A percentile compares a stretch with the other conserved stretches of the same genome.
These are phyloP conservation scores for Ilex aquifolium DNA, from an alignment of 257 asterid species.

Conservation along the genomic window DNA sequence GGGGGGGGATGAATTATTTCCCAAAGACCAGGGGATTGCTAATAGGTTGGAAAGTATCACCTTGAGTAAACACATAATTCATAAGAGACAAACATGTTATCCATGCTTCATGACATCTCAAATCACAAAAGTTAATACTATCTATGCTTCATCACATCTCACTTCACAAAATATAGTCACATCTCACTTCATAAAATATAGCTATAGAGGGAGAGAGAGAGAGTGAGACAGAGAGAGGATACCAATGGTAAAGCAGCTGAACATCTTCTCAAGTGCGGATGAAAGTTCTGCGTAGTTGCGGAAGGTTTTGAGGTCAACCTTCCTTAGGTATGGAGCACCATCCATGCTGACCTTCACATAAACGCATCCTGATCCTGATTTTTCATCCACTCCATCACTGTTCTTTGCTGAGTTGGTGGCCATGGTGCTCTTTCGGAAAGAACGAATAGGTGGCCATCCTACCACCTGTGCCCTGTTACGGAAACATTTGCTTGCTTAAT, in stretches of 20 bases:
- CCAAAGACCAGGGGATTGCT: no score
- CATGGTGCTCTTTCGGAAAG: constrained; percentile 66
- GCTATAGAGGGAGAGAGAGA: neutral
- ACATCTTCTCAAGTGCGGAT: constrained; percentile 75
- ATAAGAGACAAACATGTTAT: no score
- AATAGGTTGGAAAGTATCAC: no score
- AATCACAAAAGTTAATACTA: no score
- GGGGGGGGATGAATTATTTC: no score
- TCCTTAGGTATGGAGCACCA: constrained; percentile 86
- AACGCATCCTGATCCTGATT: constrained; percentile 41
- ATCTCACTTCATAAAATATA: no score
- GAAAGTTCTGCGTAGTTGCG: constrained; percentile 54
- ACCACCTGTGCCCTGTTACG: constrained; percentile 75
- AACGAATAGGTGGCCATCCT: constrained; percentile 92
- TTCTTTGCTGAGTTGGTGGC: constrained; percentile 40
- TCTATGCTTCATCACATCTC: no score
- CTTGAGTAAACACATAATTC: no score
- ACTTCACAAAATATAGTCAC: neutral
- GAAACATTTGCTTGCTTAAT: neutral
- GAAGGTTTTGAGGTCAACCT: constrained; percentile 64
- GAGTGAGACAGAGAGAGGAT: neutral
- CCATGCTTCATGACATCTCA: no score
- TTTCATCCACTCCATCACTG: constrained; percentile 22
- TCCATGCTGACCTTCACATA: constrained; percentile 91
- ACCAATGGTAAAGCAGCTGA: constrained; percentile 84